These are phyloP conservation scores for Cladosporium halotolerans DNA, from an alignment of 2,329 filamentous ascomycete genomes.

Conservation along the genomic window DNA sequence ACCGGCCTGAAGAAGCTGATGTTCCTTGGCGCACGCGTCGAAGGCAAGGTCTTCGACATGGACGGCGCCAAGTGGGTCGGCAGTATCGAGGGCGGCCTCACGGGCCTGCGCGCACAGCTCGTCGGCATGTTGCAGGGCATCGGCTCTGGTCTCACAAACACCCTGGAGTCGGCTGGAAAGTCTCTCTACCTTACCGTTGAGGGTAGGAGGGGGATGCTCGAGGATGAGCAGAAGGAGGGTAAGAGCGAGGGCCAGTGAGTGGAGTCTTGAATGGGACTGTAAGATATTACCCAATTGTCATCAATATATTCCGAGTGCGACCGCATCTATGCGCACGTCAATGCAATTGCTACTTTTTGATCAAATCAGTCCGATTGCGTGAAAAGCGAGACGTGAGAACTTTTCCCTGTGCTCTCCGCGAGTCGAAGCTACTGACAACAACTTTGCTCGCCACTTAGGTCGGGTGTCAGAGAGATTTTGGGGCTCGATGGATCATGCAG, in stretches of 20 bases:
- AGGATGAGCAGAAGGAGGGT: conserved; percentile 55
- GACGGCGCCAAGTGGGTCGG: conserved; percentile 66
- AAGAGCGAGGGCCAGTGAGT: not conserved
- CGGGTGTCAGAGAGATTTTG: no score
- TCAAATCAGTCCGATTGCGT: no score
- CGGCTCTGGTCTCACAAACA: conserved; percentile 67
- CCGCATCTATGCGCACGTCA: not conserved
- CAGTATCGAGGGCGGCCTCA: conserved; percentile 72
- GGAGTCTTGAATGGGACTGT: conserved; percentile 2
- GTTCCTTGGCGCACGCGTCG: conserved; percentile 77
- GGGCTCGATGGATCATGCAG: no score
- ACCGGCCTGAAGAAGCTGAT: conserved; percentile 79
- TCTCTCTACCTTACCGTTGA: conserved; percentile 86
- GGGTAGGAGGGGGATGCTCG: conserved; percentile 70
- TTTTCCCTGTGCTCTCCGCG: no score
- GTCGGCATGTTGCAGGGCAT: conserved; percentile 73
- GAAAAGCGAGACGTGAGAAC: no score
- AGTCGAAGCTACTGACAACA: no score
- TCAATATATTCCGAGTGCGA: not conserved
- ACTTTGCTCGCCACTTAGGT: no score
- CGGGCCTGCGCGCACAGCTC: conserved; percentile 74
- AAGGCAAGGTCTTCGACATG: conserved; percentile 75
- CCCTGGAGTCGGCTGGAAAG: conserved; percentile 73
- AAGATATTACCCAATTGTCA: conserved; percentile 7
- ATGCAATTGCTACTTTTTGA: not conserved